phyloP scores from a whole-genome alignment of 1,284 basidiomycete genomes.

The Taiwanofungus camphoratus region DNA sequence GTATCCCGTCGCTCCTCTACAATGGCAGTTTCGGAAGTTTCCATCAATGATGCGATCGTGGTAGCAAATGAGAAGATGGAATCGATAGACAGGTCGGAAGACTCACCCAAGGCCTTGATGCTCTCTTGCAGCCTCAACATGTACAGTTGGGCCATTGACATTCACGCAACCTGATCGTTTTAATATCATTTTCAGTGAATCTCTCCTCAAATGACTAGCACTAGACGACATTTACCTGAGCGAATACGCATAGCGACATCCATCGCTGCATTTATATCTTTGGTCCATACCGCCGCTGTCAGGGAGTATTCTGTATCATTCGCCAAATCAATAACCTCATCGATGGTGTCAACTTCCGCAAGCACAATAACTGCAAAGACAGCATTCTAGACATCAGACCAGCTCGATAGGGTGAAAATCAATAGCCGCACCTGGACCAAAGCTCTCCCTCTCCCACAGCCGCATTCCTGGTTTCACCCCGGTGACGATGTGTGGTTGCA shows the following conservation, averaged over 20 bases:
- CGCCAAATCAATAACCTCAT: slow-evolving; percentile 48
- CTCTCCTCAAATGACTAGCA: background rate
- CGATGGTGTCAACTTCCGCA: slow-evolving; percentile 38
- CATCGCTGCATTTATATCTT: slow-evolving; percentile 40
- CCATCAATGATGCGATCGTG: background rate
- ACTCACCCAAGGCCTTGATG: slow-evolving; percentile 28
- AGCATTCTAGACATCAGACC: background rate
- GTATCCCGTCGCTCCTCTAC: slow-evolving; percentile 47
- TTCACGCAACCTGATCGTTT: slow-evolving; percentile 33
- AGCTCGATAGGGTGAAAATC: background rate
- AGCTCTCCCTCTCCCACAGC: slow-evolving; percentile 51
- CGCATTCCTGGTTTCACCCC: slow-evolving; percentile 45
- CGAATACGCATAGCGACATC: slow-evolving; percentile 44
- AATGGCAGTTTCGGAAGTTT: no score
- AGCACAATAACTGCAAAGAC: slow-evolving; percentile 35
- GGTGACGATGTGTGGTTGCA: slow-evolving; percentile 49
- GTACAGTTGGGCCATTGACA: slow-evolving; percentile 32
- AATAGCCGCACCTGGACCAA: slow-evolving; percentile 42
- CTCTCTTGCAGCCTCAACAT: slow-evolving; percentile 20
- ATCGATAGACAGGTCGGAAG: background rate
- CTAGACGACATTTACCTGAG: slow-evolving; percentile 33
- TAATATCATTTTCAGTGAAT: background rate
- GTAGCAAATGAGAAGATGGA: background rate
- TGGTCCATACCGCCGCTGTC: slow-evolving; percentile 48
- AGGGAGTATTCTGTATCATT: slow-evolving; percentile 53